phyloP scores from a whole-genome alignment of 352 stramenopile species.

The Thalassiosira livingstoniorum region DNA sequence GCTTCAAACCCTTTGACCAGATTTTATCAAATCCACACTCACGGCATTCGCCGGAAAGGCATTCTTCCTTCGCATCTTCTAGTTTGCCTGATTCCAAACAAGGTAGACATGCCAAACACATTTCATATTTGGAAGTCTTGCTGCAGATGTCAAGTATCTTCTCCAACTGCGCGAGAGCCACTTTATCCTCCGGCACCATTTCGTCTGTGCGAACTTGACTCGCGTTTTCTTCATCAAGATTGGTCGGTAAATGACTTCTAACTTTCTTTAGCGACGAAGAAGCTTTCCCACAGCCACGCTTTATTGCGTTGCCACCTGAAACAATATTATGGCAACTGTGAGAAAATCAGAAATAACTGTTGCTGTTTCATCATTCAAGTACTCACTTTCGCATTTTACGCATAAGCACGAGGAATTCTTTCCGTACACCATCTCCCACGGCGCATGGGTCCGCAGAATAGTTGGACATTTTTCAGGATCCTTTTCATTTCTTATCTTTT shows the following conservation, averaged over 20 bases:
- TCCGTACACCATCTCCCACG: constrained; percentile 8
- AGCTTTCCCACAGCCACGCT: background rate
- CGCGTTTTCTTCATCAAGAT: too few species aligned
- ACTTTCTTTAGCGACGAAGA: background rate
- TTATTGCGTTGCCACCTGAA: background rate
- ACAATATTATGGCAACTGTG: background rate
- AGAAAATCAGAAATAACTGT: background rate
- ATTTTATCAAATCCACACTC: constrained; percentile 13
- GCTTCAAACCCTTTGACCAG: constrained; percentile 9
- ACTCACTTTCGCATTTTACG: background rate
- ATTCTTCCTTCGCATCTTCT: constrained; percentile 3
- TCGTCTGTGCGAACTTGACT: too few species aligned
- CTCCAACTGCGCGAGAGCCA: background rate
- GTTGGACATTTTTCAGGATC: background rate
- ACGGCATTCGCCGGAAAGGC: background rate
- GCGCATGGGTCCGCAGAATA: background rate
- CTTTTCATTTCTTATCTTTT: background rate
- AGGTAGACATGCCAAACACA: background rate
- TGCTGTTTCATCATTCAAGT: background rate
- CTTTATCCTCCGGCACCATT: background rate
- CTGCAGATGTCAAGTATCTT: background rate
- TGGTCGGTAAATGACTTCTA: too few species aligned
- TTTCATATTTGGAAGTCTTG: constrained; percentile 13
- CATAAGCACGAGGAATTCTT: background rate
- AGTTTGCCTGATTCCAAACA: background rate